phyloP scores from a whole-genome alignment of 345 rosid genomes.

The Conringia planisiliqua region DNA sequence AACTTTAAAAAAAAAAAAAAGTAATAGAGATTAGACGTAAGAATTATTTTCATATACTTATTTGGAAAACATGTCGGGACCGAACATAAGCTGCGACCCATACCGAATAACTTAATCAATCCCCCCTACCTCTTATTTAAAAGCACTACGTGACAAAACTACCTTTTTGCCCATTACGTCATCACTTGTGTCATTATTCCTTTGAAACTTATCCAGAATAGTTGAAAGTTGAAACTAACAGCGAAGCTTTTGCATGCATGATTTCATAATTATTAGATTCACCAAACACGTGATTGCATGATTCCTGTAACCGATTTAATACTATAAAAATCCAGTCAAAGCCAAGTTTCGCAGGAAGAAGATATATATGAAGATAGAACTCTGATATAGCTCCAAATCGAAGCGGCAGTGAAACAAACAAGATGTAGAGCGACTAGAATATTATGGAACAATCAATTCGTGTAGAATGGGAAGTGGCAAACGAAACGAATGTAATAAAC shows the following conservation, averaged over 20 bases:
- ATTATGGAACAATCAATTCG: background rate
- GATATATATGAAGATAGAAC: background rate
- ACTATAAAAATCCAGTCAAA: background rate
- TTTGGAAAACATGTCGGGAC: constrained; percentile 19
- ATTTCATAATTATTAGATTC: background rate
- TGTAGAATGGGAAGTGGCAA: background rate
- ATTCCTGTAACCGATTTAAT: background rate
- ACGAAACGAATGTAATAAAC: background rate
- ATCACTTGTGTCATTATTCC: constrained; percentile 19
- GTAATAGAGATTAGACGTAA: too few relatives aligned
- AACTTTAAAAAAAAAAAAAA: too few relatives aligned
- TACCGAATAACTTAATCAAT: background rate
- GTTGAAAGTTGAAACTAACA: constrained; percentile 1
- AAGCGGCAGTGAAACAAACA: background rate
- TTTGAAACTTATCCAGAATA: background rate
- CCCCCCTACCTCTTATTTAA: background rate
- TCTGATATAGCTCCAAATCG: background rate
- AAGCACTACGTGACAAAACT: constrained; percentile 13
- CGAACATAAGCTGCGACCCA: constrained; percentile 16
- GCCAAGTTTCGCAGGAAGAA: constrained; percentile 2
- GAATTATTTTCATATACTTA: too few relatives aligned
- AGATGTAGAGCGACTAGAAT: background rate
- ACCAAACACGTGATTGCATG: constrained; percentile 1
- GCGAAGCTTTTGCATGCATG: background rate
- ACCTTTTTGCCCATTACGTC: constrained; percentile 19